A percentile compares a stretch with the other conserved stretches of the same genome.
phyloP scores from a whole-genome alignment of 306 rosid genomes.

The Vachellia pachyceras region DNA sequence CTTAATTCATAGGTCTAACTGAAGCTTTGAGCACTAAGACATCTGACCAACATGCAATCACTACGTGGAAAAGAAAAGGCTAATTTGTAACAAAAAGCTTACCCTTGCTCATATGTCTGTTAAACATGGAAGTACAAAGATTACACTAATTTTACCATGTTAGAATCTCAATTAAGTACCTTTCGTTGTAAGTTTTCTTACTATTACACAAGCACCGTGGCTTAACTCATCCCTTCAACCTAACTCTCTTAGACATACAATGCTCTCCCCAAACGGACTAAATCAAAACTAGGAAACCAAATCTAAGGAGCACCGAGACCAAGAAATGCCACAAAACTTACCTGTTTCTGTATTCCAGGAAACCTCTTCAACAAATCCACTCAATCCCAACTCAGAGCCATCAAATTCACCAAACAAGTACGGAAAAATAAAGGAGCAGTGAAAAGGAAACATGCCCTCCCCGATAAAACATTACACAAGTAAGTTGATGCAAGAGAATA shows the following conservation, averaged over 20 bases:
- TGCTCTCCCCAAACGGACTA: background rate
- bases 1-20: background rate
- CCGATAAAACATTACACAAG: background rate
- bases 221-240: slow-evolving; percentile 28
- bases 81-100: slow-evolving; percentile 20
- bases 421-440: background rate
- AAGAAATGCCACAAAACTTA: slow-evolving; percentile 18
- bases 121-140: background rate
- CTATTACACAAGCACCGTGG: slow-evolving; percentile 32
- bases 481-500: background rate
- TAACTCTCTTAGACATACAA: background rate
- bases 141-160: slow-evolving; percentile 18
- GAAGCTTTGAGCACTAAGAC: background rate
- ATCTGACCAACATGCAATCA: slow-evolving; percentile 18
- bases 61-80: background rate
- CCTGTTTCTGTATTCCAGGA: background rate
- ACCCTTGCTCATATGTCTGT: slow-evolving; percentile 7
- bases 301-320: slow-evolving; percentile 10
- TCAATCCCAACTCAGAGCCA: slow-evolving; percentile 19
- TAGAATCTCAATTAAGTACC: slow-evolving; percentile 20
- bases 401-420: slow-evolving; percentile 11
- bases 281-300: slow-evolving; percentile 12
- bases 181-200: slow-evolving; percentile 22
- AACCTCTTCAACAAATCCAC: slow-evolving; percentile 27
- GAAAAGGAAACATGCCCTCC: background rate